Evolutionary conservation across 495 filamentous ascomycete species (phyloP).

Genomic region (Aspergillus wentii): DNA sequence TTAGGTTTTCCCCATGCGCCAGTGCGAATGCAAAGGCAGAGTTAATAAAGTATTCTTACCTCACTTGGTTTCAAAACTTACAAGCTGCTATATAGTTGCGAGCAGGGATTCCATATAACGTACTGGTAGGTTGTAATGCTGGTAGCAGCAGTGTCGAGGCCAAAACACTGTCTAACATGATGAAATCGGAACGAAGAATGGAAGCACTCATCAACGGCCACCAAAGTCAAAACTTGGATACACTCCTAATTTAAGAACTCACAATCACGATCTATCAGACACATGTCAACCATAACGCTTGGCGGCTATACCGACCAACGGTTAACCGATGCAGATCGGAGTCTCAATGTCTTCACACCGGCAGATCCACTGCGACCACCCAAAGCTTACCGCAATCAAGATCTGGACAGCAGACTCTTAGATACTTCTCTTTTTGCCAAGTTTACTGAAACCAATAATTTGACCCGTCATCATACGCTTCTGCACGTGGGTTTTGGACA

Average conservation of each 20-base stretch:
- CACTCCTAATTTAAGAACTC: constrained; percentile 22
- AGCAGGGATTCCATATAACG: too few species aligned
- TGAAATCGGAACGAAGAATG: constrained; percentile 19
- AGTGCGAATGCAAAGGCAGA: too few species aligned
- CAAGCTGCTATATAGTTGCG: too few species aligned
- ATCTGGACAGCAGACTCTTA: constrained; percentile 17
- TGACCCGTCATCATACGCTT: too few species aligned
- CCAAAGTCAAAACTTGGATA: constrained; percentile 17
- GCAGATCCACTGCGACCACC: constrained; percentile 20
- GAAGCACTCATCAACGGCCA: constrained; percentile 26
- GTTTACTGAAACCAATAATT: too few species aligned
- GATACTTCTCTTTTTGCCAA: constrained; percentile 19
- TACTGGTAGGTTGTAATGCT: too few species aligned
- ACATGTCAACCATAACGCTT: constrained; percentile 21
- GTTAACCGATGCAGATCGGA: constrained; percentile 1
- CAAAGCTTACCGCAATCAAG: constrained; percentile 17
- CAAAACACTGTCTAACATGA: constrained; percentile 23
- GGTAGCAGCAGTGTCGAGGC: too few species aligned
- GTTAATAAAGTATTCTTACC: too few species aligned
- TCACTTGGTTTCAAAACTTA: too few species aligned
- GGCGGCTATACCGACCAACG: constrained; percentile 19
- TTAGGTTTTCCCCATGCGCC: too few species aligned
- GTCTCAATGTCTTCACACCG: constrained; percentile 20
- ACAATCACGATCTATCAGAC: constrained; percentile 15
- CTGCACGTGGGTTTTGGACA: too few species aligned